Evolutionary conservation across 805 yeast genomes (phyloP).

Genomic region (Jamesozyma hellenica): DNA sequence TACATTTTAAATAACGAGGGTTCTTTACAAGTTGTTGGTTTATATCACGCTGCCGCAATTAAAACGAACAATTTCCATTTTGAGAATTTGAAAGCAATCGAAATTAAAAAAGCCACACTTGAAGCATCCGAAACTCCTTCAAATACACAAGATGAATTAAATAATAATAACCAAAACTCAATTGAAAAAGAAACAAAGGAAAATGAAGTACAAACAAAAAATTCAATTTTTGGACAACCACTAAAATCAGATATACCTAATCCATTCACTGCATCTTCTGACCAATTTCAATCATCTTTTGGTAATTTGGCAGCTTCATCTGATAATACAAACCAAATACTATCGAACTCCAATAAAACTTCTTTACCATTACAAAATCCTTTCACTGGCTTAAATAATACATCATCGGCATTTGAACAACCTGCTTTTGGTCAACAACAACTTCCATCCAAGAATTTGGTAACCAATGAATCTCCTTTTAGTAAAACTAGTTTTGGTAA

Average conservation of each 20-base stretch:
- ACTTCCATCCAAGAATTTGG: neutral
- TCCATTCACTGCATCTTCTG: neutral
- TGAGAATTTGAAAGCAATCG: neutral
- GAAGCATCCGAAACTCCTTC: neutral
- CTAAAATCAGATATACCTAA: neutral
- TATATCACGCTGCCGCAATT: conserved; percentile 48
- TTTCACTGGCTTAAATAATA: too few species aligned
- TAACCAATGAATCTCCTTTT: neutral
- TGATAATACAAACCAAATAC: conserved; percentile 4
- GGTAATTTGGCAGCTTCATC: neutral
- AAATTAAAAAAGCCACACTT: neutral
- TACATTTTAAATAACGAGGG: conserved; percentile 59
- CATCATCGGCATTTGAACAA: conserved; percentile 9
- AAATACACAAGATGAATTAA: neutral
- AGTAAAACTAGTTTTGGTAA: conserved; percentile 15
- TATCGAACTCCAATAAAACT: neutral
- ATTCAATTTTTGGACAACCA: neutral
- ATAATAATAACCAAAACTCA: neutral
- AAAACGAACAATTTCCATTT: conserved; percentile 28
- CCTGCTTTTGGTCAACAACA: conserved; percentile 11
- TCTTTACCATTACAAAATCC: too few species aligned
- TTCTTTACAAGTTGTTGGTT: conserved; percentile 49
- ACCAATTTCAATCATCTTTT: too few species aligned
- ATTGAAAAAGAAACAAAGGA: neutral
- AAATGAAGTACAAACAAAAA: neutral